These are phyloP conservation scores for Fraxinus xanthoxyloides DNA, from an alignment of 305 asterid genomes.

Conservation along the genomic window DNA sequence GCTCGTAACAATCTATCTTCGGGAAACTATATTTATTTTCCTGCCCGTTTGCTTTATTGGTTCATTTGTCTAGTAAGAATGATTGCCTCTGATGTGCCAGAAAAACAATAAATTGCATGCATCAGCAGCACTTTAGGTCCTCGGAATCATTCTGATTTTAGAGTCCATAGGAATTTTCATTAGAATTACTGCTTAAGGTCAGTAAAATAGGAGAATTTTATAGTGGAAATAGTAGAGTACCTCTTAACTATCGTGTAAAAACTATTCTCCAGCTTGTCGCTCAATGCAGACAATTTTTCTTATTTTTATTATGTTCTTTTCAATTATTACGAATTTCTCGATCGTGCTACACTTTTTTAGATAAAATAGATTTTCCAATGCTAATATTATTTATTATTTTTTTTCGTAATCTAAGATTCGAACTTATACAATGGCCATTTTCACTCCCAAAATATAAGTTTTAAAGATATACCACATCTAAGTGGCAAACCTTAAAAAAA, in stretches of 20 bases:
- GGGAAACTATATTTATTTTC: neutral
- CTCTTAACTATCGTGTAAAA: neutral
- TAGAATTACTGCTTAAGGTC: neutral
- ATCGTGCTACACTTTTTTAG: neutral
- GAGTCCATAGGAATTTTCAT: neutral
- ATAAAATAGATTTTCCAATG: neutral
- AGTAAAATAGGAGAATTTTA: neutral
- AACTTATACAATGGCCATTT: neutral
- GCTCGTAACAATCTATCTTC: neutral
- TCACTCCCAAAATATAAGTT: neutral
- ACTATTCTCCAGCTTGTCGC: neutral
- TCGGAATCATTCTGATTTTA: slow-evolving; percentile 10
- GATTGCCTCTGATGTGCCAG: neutral
- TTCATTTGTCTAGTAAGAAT: slow-evolving; percentile 3
- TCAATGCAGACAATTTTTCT: neutral
- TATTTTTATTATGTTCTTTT: neutral
- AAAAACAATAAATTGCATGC: slow-evolving; percentile 19
- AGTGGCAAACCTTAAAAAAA: neutral
- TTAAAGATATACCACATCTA: neutral
- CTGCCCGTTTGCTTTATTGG: slow-evolving; percentile 5
- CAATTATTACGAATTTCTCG: neutral
- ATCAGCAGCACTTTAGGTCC: neutral
- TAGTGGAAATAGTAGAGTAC: slow-evolving; percentile 18
- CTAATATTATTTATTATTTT: too few species aligned
- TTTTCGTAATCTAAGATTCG: neutral